Conservation (phyloP, 768 basidiomycete genomes). For the Rhodotorula diobovata region DNA sequence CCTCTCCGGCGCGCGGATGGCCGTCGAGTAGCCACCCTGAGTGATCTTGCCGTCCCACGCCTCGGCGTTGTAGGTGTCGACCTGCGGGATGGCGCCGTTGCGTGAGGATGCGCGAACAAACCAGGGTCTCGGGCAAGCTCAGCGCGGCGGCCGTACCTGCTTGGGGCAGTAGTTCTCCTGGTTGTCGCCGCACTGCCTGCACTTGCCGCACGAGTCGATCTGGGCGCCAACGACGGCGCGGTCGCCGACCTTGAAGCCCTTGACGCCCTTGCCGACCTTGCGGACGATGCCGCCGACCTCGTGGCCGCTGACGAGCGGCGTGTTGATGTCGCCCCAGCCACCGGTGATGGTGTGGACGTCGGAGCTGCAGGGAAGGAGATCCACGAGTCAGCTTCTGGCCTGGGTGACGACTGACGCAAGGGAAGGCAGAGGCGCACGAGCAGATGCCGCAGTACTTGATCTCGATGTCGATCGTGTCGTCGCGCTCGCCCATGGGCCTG, state of each 20-base stretch:
- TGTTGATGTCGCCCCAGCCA: constrained; percentile 39
- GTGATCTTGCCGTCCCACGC: constrained; percentile 24
- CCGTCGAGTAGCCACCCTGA: constrained; percentile 47
- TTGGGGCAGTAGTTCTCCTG: constrained; percentile 40
- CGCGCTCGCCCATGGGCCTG: constrained; percentile 36
- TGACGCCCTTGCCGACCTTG: constrained; percentile 47
- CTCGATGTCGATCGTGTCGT: constrained; percentile 41
- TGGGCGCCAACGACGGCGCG: constrained; percentile 48
- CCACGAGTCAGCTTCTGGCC: background rate
- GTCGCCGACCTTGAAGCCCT: constrained; percentile 47
- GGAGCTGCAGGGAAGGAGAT: background rate
- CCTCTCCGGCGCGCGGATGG: constrained; percentile 44
- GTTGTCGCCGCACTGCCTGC: constrained; percentile 28
- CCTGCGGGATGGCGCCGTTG: no score
- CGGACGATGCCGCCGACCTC: constrained; percentile 41
- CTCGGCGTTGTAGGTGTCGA: constrained; percentile 15
- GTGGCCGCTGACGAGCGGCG: constrained; percentile 38
- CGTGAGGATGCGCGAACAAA: no score
- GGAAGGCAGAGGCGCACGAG: no score
- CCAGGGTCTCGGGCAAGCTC: no score
- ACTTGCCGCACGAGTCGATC: constrained; percentile 41
- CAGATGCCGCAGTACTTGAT: background rate
- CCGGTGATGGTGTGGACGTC: constrained; percentile 42
- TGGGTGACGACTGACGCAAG: background rate
- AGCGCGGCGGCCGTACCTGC: constrained; percentile 10